Conservation (phyloP, 768 basidiomycete genomes). For the Leucosporidium yakuticum region DNA sequence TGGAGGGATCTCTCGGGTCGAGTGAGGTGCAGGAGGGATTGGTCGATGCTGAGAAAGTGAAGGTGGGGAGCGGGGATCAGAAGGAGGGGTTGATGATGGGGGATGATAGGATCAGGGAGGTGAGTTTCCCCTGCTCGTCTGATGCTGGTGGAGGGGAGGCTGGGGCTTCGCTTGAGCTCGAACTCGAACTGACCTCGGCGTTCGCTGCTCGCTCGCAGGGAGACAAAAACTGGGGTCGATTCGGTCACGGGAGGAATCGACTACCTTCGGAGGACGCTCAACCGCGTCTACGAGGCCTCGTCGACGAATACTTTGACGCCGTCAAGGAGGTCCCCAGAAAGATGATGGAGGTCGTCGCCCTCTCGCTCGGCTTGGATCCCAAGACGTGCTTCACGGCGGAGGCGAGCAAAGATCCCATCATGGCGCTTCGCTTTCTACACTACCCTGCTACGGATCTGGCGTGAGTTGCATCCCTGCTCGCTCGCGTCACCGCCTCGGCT, state of each 20-base stretch:
- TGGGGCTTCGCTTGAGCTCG: too few relatives aligned
- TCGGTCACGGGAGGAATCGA: too few relatives aligned
- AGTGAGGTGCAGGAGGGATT: background rate
- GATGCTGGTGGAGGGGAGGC: too few relatives aligned
- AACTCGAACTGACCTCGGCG: too few relatives aligned
- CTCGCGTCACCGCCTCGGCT: background rate
- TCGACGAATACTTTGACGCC: background rate
- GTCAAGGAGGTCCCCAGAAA: background rate
- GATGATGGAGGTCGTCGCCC: background rate
- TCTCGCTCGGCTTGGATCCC: background rate
- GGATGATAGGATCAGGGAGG: background rate
- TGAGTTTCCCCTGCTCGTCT: too few relatives aligned
- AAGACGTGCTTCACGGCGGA: background rate
- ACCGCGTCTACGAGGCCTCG: background rate
- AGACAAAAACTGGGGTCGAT: too few relatives aligned
- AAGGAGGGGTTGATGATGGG: constrained; percentile 1
- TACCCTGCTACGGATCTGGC: background rate
- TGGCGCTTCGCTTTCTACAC: background rate
- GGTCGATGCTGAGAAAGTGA: background rate
- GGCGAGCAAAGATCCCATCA: background rate
- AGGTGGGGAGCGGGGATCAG: background rate
- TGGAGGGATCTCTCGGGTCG: background rate
- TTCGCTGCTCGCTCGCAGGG: too few relatives aligned
- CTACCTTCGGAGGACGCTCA: too few relatives aligned
- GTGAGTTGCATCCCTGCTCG: too few relatives aligned